Base-by-base conservation (phyloP, 805 yeast species). In the Barnettozyma botsteinii region DNA sequence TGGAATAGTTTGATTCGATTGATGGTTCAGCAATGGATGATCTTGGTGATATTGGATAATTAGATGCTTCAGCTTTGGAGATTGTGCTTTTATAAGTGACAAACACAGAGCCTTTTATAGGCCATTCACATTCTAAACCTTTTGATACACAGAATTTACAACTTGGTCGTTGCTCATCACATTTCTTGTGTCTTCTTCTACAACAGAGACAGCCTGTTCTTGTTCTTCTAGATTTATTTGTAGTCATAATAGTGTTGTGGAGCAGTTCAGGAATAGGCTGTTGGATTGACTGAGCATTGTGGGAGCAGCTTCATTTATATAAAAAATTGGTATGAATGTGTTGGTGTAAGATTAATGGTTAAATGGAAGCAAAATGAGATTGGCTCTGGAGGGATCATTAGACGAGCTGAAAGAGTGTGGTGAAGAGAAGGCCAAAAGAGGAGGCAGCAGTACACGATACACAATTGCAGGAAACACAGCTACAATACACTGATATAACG, bases 111-210 rank as follows among this genome's bases (percentile, higher is more conserved):
- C 52, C 52, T 27, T 38, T 46, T 5, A 38, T 25, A 10, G 52
- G 52, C 52, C 52, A 48, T 33, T 47, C 49, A 32, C 43, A 64
- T 45, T 19, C 53, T 48, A 48, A 33, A 17, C 52, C 52, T 47
- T 73, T 66, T 8, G 61, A 46, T n/a, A 54, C 42, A 49, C 78
- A 73, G 43, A 69, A 71, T 21, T 63, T 61, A 40, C 70, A 65
- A 46, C 53, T 53, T 21, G 70, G 69, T 39, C 57, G 66, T 27
- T 56, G 62, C 46, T 75, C 79, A 50, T 77, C 81, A 59, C 83
- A 77, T 64, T 77, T 77, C 61, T 79, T 68, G 60, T 78, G 78
- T 49, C 84, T 66, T 50, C 70, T 70, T 43, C 83, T 67, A 56
- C 85, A 78, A 28, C 79, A 76, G 46, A 75, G 64, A 53, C 82